Conservation (phyloP, 805 yeast genomes). For the Ogataea trehalophila region DNA sequence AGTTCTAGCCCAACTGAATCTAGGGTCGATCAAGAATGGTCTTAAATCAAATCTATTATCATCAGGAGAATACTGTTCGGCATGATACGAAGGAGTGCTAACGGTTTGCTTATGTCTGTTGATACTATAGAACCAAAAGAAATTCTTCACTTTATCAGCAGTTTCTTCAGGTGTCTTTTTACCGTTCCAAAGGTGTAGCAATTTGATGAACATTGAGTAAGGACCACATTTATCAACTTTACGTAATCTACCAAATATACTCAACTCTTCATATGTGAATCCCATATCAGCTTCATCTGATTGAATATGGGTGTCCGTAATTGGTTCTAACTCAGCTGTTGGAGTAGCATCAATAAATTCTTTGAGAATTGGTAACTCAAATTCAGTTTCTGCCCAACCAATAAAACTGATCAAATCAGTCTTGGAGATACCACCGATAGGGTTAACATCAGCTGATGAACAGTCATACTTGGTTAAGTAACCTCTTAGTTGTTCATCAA, state of each 20-base stretch:
- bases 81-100: conserved; percentile 96
- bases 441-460: conserved; percentile 95
- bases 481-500: conserved; percentile 94
- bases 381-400: conserved; percentile 64
- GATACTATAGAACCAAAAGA: conserved; percentile 90
- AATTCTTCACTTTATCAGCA: conserved; percentile 87
- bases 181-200: conserved; percentile 91
- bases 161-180: conserved; percentile 75
- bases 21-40: conserved; percentile 90
- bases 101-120: conserved; percentile 97
- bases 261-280: conserved; percentile 90
- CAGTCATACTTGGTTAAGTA: conserved; percentile 96
- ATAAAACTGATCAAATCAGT: conserved; percentile 87
- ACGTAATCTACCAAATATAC: conserved; percentile 84
- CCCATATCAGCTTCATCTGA: conserved; percentile 99
- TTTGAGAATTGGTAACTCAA: conserved; percentile 69
- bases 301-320: conserved; percentile 86
- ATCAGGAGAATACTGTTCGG: conserved; percentile 97
- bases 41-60: conserved; percentile 94
- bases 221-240: conserved; percentile 96
- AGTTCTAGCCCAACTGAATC: conserved; percentile 83
- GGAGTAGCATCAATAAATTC: conserved; percentile 90
- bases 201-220: conserved; percentile 84
- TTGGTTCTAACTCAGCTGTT: conserved; percentile 97
- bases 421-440: conserved; percentile 98